Conservation (phyloP, 805 yeast species). For the Ogataea pilisensis region DNA sequence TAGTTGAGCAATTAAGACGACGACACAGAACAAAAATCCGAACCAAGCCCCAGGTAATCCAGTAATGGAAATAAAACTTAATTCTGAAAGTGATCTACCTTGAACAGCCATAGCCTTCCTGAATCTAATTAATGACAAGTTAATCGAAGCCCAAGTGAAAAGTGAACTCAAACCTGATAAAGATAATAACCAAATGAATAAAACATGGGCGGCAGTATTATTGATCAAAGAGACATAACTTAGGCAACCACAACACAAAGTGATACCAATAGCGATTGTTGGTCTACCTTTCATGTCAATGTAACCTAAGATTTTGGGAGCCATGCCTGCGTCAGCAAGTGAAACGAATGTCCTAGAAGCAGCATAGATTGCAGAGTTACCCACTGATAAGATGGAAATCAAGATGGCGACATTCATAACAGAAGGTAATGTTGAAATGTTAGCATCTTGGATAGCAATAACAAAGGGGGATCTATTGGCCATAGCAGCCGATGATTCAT, state of each 20-base stretch:
- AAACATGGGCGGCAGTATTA: conserved; percentile 32
- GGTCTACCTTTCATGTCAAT: conserved; percentile 51
- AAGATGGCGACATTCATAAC: conserved; percentile 39
- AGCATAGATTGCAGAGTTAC: conserved; percentile 55
- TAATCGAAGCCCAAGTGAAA: conserved; percentile 48
- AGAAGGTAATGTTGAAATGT: conserved; percentile 34
- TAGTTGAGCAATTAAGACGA: conserved; percentile 41
- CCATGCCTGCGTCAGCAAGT: conserved; percentile 41
- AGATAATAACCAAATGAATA: conserved; percentile 47
- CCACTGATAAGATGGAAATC: conserved; percentile 40
- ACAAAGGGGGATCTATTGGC: conserved; percentile 45
- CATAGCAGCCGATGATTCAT: conserved; percentile 26
- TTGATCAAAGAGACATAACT: conserved; percentile 43
- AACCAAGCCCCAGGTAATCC: conserved; percentile 41
- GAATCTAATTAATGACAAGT: conserved; percentile 41
- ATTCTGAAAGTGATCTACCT: conserved; percentile 37
- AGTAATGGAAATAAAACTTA: conserved; percentile 39
- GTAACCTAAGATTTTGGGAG: conserved; percentile 40
- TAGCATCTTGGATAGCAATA: conserved; percentile 38
- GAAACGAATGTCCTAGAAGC: conserved; percentile 50
- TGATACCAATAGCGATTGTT: conserved; percentile 39
- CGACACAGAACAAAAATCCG: conserved; percentile 33
- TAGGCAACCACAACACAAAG: conserved; percentile 38
- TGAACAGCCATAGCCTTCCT: conserved; percentile 41
- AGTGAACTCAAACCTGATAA: conserved; percentile 45